Conservation (phyloP, 768 basidiomycete genomes). For the Suillus placidus region DNA sequence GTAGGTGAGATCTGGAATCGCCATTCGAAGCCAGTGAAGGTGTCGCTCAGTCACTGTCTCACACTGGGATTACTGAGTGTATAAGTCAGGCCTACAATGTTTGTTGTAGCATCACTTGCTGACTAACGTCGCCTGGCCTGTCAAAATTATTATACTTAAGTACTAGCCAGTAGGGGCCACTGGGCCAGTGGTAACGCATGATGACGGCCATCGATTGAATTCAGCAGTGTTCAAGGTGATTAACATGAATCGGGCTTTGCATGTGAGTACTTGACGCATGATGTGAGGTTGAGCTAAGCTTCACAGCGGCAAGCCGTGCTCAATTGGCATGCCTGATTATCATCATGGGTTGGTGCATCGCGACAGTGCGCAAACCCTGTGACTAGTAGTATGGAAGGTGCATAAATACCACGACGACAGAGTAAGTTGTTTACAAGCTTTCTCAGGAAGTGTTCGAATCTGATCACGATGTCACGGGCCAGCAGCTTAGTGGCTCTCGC, state of each 20-base stretch:
- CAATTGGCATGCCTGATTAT: not conserved
- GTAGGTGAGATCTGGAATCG: conserved; percentile 31
- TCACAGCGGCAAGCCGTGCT: not conserved
- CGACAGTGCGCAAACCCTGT: too few relatives aligned
- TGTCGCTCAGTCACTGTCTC: not conserved
- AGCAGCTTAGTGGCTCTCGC: not conserved
- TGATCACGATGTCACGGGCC: not conserved
- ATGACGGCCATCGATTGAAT: not conserved
- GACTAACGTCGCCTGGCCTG: not conserved
- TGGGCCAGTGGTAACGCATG: too few relatives aligned
- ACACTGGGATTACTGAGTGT: too few relatives aligned
- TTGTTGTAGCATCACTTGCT: not conserved
- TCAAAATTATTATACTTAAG: too few relatives aligned
- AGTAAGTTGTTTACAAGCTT: not conserved
- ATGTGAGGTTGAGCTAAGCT: not conserved
- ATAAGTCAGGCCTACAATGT: too few relatives aligned
- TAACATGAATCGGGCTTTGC: not conserved
- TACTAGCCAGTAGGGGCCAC: too few relatives aligned
- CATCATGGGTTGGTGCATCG: not conserved
- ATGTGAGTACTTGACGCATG: not conserved
- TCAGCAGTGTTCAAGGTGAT: not conserved
- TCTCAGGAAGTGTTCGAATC: not conserved
- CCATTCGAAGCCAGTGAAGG: not conserved
- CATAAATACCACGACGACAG: too few relatives aligned
- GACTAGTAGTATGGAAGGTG: too few relatives aligned